phyloP scores from a whole-genome alignment of 192 early-diverging fungal genomes.

The Paraglomus brasilianum region DNA sequence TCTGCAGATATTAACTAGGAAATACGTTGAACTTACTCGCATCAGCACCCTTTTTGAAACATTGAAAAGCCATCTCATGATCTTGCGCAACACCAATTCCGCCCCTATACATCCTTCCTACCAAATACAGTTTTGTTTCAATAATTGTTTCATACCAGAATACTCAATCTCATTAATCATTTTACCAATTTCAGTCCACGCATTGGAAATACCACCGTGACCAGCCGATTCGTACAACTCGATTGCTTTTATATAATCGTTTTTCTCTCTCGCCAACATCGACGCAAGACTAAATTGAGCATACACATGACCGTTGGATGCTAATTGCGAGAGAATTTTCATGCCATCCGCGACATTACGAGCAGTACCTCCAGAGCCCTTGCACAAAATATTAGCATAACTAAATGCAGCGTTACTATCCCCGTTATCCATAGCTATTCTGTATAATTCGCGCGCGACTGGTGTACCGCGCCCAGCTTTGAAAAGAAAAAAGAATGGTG shows the following conservation, averaged over 20 bases:
- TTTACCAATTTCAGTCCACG: slow-evolving; percentile 42
- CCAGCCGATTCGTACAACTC: slow-evolving; percentile 48
- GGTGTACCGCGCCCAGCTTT: slow-evolving; percentile 37
- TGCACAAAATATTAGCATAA: slow-evolving; percentile 49
- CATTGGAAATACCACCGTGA: slow-evolving; percentile 36
- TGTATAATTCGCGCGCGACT: slow-evolving; percentile 41
- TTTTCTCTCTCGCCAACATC: slow-evolving; percentile 44
- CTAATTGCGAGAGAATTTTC: slow-evolving; percentile 39
- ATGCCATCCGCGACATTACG: slow-evolving; percentile 40
- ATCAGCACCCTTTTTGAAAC: too few species aligned
- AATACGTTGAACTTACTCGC: too few species aligned
- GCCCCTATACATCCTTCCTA: slow-evolving; percentile 38
- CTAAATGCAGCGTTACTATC: slow-evolving; percentile 44
- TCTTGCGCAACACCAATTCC: slow-evolving; percentile 44
- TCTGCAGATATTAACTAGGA: too few species aligned
- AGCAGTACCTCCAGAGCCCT: slow-evolving; percentile 42
- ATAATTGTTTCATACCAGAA: background rate
- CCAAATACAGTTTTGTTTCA: background rate
- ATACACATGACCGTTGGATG: slow-evolving; percentile 44
- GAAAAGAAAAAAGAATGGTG: background rate
- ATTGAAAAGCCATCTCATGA: slow-evolving; percentile 9
- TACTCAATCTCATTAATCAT: background rate
- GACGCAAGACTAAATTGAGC: slow-evolving; percentile 48
- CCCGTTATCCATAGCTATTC: slow-evolving; percentile 41
- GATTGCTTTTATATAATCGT: slow-evolving; percentile 41